Percentiles rank a stretch among this genome's conserved stretches.
phyloP scores from a whole-genome alignment of 768 basidiomycete genomes.

The Psilocybe azurescens region DNA sequence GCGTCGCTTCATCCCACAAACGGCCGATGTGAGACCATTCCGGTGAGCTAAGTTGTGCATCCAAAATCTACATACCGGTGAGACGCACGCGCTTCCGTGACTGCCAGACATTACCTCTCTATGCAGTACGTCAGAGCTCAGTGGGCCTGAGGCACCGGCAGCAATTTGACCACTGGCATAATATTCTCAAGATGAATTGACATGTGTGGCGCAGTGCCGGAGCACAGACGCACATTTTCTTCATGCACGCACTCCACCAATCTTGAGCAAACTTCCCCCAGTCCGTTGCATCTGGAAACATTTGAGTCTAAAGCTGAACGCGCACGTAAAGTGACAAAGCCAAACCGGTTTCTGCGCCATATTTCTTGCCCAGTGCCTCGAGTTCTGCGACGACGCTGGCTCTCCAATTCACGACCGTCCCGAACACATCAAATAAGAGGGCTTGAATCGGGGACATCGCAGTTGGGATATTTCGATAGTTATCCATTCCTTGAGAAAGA shows the following conservation, averaged over 20 bases:
- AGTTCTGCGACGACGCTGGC: constrained; percentile 37
- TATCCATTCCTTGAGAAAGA: no score
- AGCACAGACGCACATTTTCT: constrained; percentile 40
- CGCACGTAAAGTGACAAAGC: background rate
- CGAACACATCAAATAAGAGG: constrained; percentile 55
- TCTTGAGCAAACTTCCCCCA: constrained; percentile 58
- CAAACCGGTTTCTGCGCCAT: constrained; percentile 27
- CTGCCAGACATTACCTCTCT: constrained; percentile 42
- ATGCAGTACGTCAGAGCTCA: constrained; percentile 62
- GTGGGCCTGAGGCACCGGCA: constrained; percentile 48
- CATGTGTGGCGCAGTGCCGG: background rate
- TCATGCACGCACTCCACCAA: constrained; percentile 60
- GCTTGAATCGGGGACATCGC: constrained; percentile 35
- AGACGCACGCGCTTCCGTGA: no score
- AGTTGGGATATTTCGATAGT: background rate
- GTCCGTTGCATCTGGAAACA: constrained; percentile 26
- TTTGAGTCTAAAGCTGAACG: background rate
- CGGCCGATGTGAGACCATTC: constrained; percentile 55
- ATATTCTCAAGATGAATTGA: background rate
- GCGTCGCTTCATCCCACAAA: constrained; percentile 47
- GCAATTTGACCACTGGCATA: constrained; percentile 48
- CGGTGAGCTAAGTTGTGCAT: constrained; percentile 51
- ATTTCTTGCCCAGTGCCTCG: constrained; percentile 30
- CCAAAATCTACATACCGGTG: constrained; percentile 51
- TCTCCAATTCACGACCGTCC: constrained; percentile 57